A percentile compares a stretch with the other conserved stretches of the same genome.
These are phyloP conservation scores for Aspergillus coremiiformis DNA, from an alignment of 495 filamentous ascomycete genomes.

Conservation along the genomic window DNA sequence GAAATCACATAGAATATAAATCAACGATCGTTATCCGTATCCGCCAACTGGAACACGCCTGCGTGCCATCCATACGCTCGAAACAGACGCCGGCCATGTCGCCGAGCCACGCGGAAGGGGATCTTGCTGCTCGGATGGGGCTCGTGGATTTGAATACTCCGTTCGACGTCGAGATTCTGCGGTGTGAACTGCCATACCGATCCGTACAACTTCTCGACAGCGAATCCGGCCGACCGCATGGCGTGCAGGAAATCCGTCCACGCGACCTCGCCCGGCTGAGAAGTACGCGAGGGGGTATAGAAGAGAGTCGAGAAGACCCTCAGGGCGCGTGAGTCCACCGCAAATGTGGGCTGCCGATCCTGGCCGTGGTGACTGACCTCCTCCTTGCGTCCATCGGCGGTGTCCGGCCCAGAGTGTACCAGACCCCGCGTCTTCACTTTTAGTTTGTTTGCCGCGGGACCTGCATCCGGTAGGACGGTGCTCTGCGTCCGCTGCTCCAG, in stretches of 20 bases:
- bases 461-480: conserved; percentile 9
- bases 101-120: conserved; percentile 26
- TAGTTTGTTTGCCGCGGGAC: not conserved
- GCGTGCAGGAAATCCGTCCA: conserved; percentile 48
- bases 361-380: not conserved
- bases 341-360: conserved; percentile 23
- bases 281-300: conserved; percentile 18
- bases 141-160: conserved; percentile 49
- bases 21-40: no score
- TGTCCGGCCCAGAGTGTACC: not conserved
- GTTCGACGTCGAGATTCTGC: conserved; percentile 23
- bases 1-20: no score
- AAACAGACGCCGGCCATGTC: conserved; percentile 35
- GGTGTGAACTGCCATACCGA: conserved; percentile 46
- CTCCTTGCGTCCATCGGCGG: not conserved
- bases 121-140: conserved; percentile 45
- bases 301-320: conserved; percentile 44
- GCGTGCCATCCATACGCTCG: conserved; percentile 39
- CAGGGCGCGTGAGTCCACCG: conserved; percentile 35
- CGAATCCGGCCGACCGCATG: conserved; percentile 40
- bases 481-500: conserved; percentile 15
- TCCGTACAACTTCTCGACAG: conserved; percentile 43
- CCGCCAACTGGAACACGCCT: conserved; percentile 19
- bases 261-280: conserved; percentile 34
- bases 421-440: conserved; percentile 34